Percentiles rank a stretch among this genome's conserved stretches.
Evolutionary conservation across 1,139 yeast species (phyloP).

Genomic region (Pichia sp.): DNA sequence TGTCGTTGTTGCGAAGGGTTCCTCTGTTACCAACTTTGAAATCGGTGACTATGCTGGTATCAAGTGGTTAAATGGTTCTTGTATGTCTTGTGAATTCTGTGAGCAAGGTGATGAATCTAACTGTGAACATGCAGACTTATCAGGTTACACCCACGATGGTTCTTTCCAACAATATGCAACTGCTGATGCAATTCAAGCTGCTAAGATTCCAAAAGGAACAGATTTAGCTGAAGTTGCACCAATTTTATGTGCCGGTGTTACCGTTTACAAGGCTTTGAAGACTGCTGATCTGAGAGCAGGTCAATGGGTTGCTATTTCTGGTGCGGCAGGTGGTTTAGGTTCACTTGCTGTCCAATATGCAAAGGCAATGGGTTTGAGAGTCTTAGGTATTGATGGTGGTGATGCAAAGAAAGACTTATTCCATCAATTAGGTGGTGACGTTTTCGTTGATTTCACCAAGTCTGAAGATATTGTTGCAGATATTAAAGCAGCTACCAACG

Average conservation of each 20-base stretch:
- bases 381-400: slow-evolving; percentile 71
- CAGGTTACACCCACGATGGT: slow-evolving; percentile 79
- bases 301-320: slow-evolving; percentile 73
- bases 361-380: slow-evolving; percentile 74
- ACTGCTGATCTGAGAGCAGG: slow-evolving; percentile 61
- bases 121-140: slow-evolving; percentile 59
- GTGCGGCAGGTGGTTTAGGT: slow-evolving; percentile 85
- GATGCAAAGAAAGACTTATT: slow-evolving; percentile 52
- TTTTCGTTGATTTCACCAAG: slow-evolving; percentile 55
- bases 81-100: slow-evolving; percentile 69
- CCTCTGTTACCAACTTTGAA: slow-evolving; percentile 59
- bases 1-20: slow-evolving; percentile 67
- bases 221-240: slow-evolving; percentile 75
- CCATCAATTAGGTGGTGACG: slow-evolving; percentile 61
- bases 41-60: slow-evolving; percentile 75
- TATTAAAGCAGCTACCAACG: slow-evolving; percentile 51
- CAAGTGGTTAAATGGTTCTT: slow-evolving; percentile 66
- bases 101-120: slow-evolving; percentile 60
- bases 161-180: slow-evolving; percentile 81
- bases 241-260: slow-evolving; percentile 75
- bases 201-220: slow-evolving; percentile 60
- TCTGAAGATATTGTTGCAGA: slow-evolving; percentile 45
- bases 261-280: slow-evolving; percentile 77
- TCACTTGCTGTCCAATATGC: slow-evolving; percentile 77
- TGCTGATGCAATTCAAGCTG: slow-evolving; percentile 83